Conservation (phyloP, 148 eudicot genomes). For the Vaccinium myrtillus region DNA sequence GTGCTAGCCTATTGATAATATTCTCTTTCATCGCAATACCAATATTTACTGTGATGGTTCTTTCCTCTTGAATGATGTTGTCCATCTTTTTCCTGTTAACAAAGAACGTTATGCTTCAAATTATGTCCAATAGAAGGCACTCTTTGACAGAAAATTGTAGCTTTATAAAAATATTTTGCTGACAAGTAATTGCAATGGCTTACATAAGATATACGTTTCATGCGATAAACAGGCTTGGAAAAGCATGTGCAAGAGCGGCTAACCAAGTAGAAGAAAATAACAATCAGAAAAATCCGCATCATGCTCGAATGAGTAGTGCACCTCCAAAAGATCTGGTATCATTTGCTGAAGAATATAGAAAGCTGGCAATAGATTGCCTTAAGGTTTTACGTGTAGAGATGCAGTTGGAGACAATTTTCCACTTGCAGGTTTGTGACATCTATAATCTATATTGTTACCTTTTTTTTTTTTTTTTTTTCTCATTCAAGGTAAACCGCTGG, state of each 20-base stretch:
- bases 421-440: slow-evolving; percentile 75
- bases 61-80: not conserved
- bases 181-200: slow-evolving; percentile 1
- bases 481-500: not conserved
- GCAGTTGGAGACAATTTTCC: slow-evolving; percentile 90
- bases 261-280: slow-evolving; percentile 56
- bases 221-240: slow-evolving; percentile 56
- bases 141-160: not conserved
- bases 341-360: slow-evolving; percentile 88
- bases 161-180: not conserved
- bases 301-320: slow-evolving; percentile 48
- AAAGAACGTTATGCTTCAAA: not conserved
- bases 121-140: not conserved
- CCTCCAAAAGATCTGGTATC: slow-evolving; percentile 58
- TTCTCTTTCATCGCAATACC: not conserved
- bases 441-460: slow-evolving; percentile 1
- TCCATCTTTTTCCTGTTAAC: not conserved
- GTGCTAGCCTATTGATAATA: not conserved
- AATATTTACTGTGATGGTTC: not conserved
- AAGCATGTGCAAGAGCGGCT: slow-evolving; percentile 56
- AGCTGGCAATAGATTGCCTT: slow-evolving; percentile 90
- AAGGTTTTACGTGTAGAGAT: slow-evolving; percentile 96
- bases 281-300: slow-evolving; percentile 43
- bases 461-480: not conserved
- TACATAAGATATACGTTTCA: not conserved